These are phyloP conservation scores for Fraxinus quadrangulata DNA, from an alignment of 257 asterid species.

Conservation along the genomic window DNA sequence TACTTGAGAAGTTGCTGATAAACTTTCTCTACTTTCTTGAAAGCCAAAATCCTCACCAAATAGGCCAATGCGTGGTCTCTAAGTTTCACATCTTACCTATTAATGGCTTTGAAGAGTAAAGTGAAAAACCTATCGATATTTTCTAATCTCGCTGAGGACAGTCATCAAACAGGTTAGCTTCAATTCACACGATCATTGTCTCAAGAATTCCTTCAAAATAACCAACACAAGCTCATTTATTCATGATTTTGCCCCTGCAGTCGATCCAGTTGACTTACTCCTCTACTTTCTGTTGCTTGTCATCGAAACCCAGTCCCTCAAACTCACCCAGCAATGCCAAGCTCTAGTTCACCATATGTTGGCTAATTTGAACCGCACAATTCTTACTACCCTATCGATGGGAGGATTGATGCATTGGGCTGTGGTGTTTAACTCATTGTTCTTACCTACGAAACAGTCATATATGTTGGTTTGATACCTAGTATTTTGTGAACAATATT, in stretches of 20 bases:
- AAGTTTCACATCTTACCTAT: too few relatives aligned
- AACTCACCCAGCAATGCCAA: constrained; percentile 45
- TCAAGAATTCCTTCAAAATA: constrained; percentile 17
- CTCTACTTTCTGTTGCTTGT: constrained; percentile 43
- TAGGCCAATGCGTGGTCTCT: background rate
- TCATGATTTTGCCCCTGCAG: constrained; percentile 25
- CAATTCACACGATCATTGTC: constrained; percentile 41
- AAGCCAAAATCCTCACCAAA: background rate
- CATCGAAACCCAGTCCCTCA: constrained; percentile 41
- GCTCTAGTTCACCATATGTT: constrained; percentile 37
- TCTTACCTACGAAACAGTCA: too few relatives aligned
- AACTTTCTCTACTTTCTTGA: too few relatives aligned
- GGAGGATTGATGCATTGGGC: too few relatives aligned
- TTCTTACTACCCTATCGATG: too few relatives aligned
- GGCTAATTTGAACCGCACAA: constrained; percentile 24
- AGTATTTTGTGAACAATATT: too few relatives aligned
- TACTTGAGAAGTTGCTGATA: background rate
- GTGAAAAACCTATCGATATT: background rate
- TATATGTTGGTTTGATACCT: too few relatives aligned
- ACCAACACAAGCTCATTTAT: constrained; percentile 19
- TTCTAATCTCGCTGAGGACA: background rate
- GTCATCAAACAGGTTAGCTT: constrained; percentile 8
- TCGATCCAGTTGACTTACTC: constrained; percentile 36
- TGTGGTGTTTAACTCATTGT: too few relatives aligned
- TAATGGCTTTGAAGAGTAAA: too few relatives aligned